These are phyloP conservation scores for Candida nanaspora DNA, from an alignment of 805 yeast genomes.

Conservation along the genomic window DNA sequence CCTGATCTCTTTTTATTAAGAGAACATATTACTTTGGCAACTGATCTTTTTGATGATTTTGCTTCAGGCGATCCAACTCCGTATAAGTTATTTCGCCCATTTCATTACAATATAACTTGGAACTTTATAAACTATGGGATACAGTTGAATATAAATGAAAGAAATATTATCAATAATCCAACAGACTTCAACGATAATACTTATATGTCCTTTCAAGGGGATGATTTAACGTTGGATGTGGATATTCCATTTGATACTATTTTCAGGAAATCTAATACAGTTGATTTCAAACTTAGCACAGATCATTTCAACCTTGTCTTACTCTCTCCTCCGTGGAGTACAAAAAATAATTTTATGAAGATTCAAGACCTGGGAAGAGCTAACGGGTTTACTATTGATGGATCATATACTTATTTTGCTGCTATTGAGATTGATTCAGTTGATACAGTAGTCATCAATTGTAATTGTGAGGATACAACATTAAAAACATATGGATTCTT, in stretches of 20 bases:
- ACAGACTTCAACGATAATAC: constrained; percentile 76
- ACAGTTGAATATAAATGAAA: constrained; percentile 75
- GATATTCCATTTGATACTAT: constrained; percentile 54
- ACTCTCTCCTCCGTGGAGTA: constrained; percentile 90
- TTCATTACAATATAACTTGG: constrained; percentile 57
- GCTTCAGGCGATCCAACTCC: constrained; percentile 62
- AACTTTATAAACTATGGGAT: constrained; percentile 46
- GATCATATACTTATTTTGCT: constrained; percentile 57
- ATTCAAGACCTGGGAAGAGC: constrained; percentile 62
- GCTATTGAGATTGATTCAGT: constrained; percentile 57
- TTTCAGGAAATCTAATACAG: constrained; percentile 41
- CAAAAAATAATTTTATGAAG: constrained; percentile 63
- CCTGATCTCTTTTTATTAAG: constrained; percentile 61
- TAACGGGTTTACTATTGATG: constrained; percentile 49
- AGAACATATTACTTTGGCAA: constrained; percentile 70
- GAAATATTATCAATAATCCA: constrained; percentile 84
- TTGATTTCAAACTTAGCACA: constrained; percentile 45
- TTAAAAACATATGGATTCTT: constrained; percentile 75
- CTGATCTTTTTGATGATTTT: constrained; percentile 74
- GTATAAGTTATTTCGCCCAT: constrained; percentile 74
- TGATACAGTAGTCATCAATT: constrained; percentile 61
- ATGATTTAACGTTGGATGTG: constrained; percentile 37
- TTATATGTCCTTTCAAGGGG: constrained; percentile 68
- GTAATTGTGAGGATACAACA: constrained; percentile 59
- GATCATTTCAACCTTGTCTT: constrained; percentile 55